phyloP scores from a whole-genome alignment of 805 yeast genomes.

The Candida taoyuanica region DNA sequence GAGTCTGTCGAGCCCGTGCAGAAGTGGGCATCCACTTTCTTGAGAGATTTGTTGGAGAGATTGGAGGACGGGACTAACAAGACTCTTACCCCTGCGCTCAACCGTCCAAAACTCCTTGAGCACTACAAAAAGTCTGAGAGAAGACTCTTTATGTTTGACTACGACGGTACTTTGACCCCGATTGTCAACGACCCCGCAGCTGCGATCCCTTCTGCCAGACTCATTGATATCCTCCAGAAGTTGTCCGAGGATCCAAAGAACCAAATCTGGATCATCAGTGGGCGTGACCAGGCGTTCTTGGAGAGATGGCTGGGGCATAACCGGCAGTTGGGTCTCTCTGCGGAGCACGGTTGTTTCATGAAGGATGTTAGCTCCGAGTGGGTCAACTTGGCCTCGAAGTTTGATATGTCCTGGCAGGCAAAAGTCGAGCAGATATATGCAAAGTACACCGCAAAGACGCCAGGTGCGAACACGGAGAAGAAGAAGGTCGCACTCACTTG shows the following conservation, averaged over 20 bases:
- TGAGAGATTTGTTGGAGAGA: conserved; percentile 44
- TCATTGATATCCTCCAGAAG: conserved; percentile 52
- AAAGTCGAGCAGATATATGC: conserved; percentile 71
- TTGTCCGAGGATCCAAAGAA: conserved; percentile 74
- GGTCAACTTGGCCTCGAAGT: conserved; percentile 76
- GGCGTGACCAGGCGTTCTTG: conserved; percentile 87
- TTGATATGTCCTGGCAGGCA: conserved; percentile 95
- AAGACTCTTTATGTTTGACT: conserved; percentile 85
- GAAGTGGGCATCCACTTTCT: conserved; percentile 67
- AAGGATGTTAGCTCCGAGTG: conserved; percentile 68
- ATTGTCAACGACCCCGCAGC: conserved; percentile 98
- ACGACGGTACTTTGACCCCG: conserved; percentile 96
- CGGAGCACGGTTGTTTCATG: conserved; percentile 97
- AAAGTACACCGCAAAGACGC: conserved; percentile 80
- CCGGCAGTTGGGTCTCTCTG: conserved; percentile 72
- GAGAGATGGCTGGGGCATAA: conserved; percentile 79
- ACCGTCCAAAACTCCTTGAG: conserved; percentile 58
- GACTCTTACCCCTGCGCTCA: conserved; percentile 73
- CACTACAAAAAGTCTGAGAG: conserved; percentile 58
- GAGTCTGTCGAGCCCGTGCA: conserved; percentile 71
- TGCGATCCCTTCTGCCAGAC: conserved; percentile 83
- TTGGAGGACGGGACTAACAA: conserved; percentile 36
- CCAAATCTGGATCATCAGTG: conserved; percentile 92
- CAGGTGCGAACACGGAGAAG: conserved; percentile 80
- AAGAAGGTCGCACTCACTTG: conserved; percentile 95